Base-by-base conservation (phyloP, 768 basidiomycete species). In the Boletus barrowsii region DNA sequence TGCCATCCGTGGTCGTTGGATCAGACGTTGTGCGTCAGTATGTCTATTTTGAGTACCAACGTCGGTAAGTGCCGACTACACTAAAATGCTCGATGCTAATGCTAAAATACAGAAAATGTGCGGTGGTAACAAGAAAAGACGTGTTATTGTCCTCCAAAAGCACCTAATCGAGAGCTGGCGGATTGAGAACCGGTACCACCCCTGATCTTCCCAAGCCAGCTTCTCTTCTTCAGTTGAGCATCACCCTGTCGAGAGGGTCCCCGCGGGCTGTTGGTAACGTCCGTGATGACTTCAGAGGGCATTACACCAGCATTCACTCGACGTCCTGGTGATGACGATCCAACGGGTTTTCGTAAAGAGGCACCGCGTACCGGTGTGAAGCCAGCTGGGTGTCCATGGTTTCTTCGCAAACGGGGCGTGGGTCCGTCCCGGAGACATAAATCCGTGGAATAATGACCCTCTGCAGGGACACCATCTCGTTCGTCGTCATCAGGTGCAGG, bases 401-500 rank as follows among this genome's bases (percentile, higher is more conserved):
- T 59, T 51, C 82, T 80, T 51, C 88, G 79, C 36, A 82, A 75
- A 39, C 86, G 82, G 10, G 88, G 88, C 2, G 71, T 71, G 29
- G 87, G 86, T 15, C 69, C 68, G 44, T 70, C 68, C 51, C 72
- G 66, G 10, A 53, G 61, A 51, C 63, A 75, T 20, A 76, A 72
- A 26, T 79, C 68, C 42, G 47, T 63, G 37, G 50, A 70, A 74
- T 73, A 36, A 78, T 84, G 73, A 81, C 88, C 86, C 63, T 90
- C 87, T 0, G 81, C 78, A 24, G 87, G 85, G 26, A 86, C 70
- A 49, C 78, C 76, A 68, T 79, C 64, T 58, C 76, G 73, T 47
- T 89, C 87, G 57, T 87, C 87, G 60, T 91, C 88, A 51, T 90
- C 89, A 2, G 90, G 89, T 26, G 83, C 85, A 22, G 82, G 80